phyloP scores from a whole-genome alignment of 768 basidiomycete genomes.

The Hypsizygus marmoreus region DNA sequence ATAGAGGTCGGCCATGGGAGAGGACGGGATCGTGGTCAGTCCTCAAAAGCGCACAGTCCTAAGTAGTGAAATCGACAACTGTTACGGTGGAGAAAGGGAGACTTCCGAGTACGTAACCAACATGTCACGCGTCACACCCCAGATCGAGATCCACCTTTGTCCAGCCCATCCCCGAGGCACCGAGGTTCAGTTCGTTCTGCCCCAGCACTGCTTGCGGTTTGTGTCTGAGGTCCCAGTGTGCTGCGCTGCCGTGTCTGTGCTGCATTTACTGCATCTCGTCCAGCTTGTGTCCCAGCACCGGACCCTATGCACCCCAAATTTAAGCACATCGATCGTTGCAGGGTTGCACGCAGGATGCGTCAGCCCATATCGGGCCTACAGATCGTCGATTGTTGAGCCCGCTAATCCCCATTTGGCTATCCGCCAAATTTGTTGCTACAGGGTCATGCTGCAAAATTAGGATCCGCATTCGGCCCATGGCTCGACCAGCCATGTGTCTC shows the following conservation, averaged over 20 bases:
- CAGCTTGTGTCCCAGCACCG: too few species aligned
- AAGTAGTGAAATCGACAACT: conserved; percentile 28
- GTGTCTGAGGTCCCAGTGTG: too few species aligned
- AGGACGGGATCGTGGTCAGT: conserved; percentile 22
- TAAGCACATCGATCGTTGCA: conserved; percentile 6
- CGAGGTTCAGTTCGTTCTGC: conserved; percentile 26
- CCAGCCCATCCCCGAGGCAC: conserved; percentile 36
- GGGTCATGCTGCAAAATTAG: conserved; percentile 24
- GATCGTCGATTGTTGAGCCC: conserved; percentile 27
- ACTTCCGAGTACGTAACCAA: conserved; percentile 48
- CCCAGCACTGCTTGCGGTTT: too few species aligned
- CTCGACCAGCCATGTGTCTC: conserved; percentile 21
- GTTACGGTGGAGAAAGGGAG: conserved; percentile 46
- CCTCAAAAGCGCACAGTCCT: conserved; percentile 19
- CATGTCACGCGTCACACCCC: conserved; percentile 22
- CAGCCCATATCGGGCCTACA: conserved; percentile 25
- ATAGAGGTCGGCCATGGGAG: conserved; percentile 60
- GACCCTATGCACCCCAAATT: conserved; percentile 3
- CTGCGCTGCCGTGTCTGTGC: too few species aligned
- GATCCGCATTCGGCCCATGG: conserved; percentile 26
- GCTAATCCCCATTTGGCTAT: conserved; percentile 22
- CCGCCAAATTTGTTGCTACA: conserved; percentile 30
- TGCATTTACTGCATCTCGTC: too few species aligned
- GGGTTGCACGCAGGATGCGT: conserved; percentile 17
- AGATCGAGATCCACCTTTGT: conserved; percentile 19